Percentiles rank a stretch among this genome's conserved stretches.
phyloP scores from a whole-genome alignment of 805 yeast species.

The Ogataea haglerorum region DNA sequence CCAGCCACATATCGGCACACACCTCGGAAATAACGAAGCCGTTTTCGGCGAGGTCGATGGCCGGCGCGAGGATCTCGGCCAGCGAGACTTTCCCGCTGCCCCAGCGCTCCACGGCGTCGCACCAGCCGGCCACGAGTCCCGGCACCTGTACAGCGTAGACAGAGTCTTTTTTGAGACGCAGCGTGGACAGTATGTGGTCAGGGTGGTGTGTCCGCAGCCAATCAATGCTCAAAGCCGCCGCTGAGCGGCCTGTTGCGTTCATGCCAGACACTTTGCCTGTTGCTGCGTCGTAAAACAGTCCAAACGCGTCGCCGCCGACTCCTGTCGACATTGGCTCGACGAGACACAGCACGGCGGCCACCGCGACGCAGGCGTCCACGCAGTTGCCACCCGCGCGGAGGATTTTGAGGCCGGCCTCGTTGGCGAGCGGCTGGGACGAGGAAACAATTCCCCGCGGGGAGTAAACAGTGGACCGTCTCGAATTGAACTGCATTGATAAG shows the following conservation, averaged over 20 bases:
- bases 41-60: slow-evolving; percentile 63
- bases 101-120: slow-evolving; percentile 64
- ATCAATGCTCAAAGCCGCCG: slow-evolving; percentile 47
- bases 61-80: slow-evolving; percentile 57
- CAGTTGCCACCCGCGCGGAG: slow-evolving; percentile 72
- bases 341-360: slow-evolving; percentile 52
- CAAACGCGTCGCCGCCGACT: slow-evolving; percentile 68
- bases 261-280: slow-evolving; percentile 57
- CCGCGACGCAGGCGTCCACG: slow-evolving; percentile 62
- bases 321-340: slow-evolving; percentile 61
- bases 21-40: slow-evolving; percentile 66
- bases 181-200: slow-evolving; percentile 40
- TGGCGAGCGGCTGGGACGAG: slow-evolving; percentile 74
- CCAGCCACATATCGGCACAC: slow-evolving; percentile 49
- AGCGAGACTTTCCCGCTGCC: slow-evolving; percentile 66
- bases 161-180: slow-evolving; percentile 49
- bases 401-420: slow-evolving; percentile 66
- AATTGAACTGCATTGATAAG: slow-evolving; percentile 26
- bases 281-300: slow-evolving; percentile 50
- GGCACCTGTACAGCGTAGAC: slow-evolving; percentile 68
- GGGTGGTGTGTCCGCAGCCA: slow-evolving; percentile 38
- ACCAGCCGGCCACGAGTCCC: slow-evolving; percentile 80
- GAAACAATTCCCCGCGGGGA: slow-evolving; percentile 71
- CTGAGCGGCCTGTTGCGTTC: slow-evolving; percentile 76
- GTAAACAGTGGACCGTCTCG: slow-evolving; percentile 72